Base-by-base conservation (phyloP, 768 basidiomycete species). In the Glaciozyma martinii region DNA sequence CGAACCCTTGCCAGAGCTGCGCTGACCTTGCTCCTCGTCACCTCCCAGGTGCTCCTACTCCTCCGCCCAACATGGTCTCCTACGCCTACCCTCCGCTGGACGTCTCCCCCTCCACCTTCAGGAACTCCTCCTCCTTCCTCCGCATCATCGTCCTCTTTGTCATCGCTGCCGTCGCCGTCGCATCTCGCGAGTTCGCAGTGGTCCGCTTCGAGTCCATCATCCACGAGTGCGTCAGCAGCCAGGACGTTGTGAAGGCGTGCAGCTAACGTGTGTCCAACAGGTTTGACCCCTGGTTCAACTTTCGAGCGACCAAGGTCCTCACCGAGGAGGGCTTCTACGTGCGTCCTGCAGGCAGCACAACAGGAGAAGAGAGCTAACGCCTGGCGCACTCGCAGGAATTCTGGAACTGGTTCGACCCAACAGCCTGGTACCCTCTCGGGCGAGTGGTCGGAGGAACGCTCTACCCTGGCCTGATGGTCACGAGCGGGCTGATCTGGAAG, bases 381-480 rank as follows among this genome's bases (percentile, higher is more conserved):
- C 52, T n/a, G 42, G 30, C 70, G 62, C 37, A 64, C 52, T 6
- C 62, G 27, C 67, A 95, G 91, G 94, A 89, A 85, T 98, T 99
- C 79, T 99, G 95, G 95, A 99, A 99, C 75, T 99, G 95, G 95
- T 99, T 99, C 76, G 95, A 99, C 78, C 93, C 93, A 27, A 95
- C 94, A 5, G 94, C 94, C 71, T 99, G 95, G 95, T 98, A 99
- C 73, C 95, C 95, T 16, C 85, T 99, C 0, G 95, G 95, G 53
- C 90, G 95, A 73, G 92, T 95, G 57, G 95, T 98, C 52, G 95
- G 95, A 59, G 94, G 94, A 58, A 99, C 95, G 19, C 89, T 99
- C 73, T 99, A 97, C 75, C 95, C 95, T 23, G 95, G 95, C 67
- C 80, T 98, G 46, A 99, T 98, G 95, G 90, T 89, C 32, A 99